Evolutionary conservation across 257 asterid species (phyloP), one percentile per base, ranked within the genome.

Genomic region (Jacaranda copaia): DNA sequence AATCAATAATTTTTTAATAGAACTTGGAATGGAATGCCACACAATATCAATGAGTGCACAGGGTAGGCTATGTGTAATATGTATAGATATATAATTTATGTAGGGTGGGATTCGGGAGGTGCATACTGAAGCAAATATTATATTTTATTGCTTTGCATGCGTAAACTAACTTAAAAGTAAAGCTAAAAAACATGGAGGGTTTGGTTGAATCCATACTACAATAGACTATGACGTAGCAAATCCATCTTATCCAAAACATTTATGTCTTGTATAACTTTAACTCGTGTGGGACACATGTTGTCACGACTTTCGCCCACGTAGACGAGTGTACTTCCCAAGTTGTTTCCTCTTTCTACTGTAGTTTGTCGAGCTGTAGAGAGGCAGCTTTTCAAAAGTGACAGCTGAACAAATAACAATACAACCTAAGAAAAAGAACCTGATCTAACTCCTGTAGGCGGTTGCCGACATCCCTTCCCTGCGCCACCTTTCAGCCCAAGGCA

Each of bases 181-280:
- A 25, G 73, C 10, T 62, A 38, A 49, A 78, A 73, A 79, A 79
- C 83, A 75, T 46, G 75, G 70, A 46, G 56, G 43, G 5, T 20
- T 3, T 39, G 14, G 16, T 7, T 53, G 46, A 19, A 36, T 4
- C 4, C 16, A 20, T 10, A 6, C 3, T 7, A 6, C 3, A 19
- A 14, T 10, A 59, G 40, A 59, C 6, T 9, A 5, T 38, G 84
- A 75, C 77, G 77, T 68, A 80, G 80, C 77, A 25, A 62, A 53
- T 16, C 25, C 49, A 80, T 75, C 84, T 80, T 74, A 80, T 80
- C 84, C 80, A 80, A 7, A 80, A 14, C 15, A 32, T 8, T 38
- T 55, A 40, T 14, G 36, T 15, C 40, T 19, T 0, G 20, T 79
- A 49, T 14, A 7, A 42, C 19, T 51, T 52, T 68, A 70, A 61